These are phyloP conservation scores for Penicillium paneum DNA, from an alignment of 2,329 filamentous ascomycete species.

Conservation along the genomic window DNA sequence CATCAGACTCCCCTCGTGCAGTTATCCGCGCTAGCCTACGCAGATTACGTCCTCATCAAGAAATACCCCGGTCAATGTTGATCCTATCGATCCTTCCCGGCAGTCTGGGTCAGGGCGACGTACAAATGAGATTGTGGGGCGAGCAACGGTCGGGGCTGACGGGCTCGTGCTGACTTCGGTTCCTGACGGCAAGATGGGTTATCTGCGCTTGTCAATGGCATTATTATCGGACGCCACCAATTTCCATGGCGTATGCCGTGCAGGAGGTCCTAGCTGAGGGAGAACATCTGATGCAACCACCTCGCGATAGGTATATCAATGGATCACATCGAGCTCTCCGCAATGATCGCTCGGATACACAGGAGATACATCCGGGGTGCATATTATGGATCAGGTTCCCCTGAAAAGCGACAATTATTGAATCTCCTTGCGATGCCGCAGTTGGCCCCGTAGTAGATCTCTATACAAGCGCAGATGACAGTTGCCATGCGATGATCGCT, in stretches of 20 bases:
- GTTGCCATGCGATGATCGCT: not conserved
- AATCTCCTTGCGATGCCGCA: not conserved
- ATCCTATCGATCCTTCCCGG: not conserved
- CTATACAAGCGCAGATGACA: not conserved
- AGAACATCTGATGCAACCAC: not conserved
- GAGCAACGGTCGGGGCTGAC: not conserved
- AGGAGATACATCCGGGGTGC: not conserved
- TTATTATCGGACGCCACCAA: not conserved
- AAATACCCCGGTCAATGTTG: not conserved
- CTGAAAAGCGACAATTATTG: not conserved
- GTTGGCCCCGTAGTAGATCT: not conserved
- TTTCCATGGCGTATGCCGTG: too few species aligned
- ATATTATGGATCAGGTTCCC: not conserved
- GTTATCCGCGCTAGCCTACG: not conserved
- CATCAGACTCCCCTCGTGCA: not conserved
- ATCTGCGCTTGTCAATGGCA: not conserved
- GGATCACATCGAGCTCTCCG: not conserved
- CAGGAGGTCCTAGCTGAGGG: not conserved
- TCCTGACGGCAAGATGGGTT: not conserved
- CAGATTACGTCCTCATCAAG: not conserved
- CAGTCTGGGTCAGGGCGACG: not conserved
- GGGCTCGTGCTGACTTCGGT: not conserved
- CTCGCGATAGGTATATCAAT: not conserved
- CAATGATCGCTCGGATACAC: not conserved
- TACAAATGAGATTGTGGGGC: not conserved